These are phyloP conservation scores for Kwoniella shivajii DNA, from an alignment of 1,284 basidiomycete species.

Conservation along the genomic window DNA sequence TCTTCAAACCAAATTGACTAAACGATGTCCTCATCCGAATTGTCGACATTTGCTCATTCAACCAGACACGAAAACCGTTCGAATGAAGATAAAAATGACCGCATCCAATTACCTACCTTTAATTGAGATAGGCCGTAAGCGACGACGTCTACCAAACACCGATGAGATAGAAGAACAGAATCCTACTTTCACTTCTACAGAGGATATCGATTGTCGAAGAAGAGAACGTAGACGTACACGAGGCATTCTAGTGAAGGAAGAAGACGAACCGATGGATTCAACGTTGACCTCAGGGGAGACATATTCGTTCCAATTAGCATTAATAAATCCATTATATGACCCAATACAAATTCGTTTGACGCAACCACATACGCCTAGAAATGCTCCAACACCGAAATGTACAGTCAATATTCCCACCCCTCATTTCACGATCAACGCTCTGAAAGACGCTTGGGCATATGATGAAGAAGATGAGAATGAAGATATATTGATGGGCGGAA, in stretches of 20 bases:
- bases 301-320: conserved; percentile 82
- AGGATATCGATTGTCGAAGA: conserved; percentile 27
- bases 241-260: conserved; percentile 23
- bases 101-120: conserved; percentile 91
- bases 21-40: conserved; percentile 75
- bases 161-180: conserved; percentile 12
- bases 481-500: conserved; percentile 60
- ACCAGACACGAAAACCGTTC: conserved; percentile 92
- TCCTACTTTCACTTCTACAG: neutral
- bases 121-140: conserved; percentile 65
- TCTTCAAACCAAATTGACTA: conserved; percentile 87
- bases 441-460: conserved; percentile 93
- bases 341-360: conserved; percentile 83
- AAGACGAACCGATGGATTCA: conserved; percentile 38
- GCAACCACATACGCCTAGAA: conserved; percentile 56
- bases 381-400: conserved; percentile 23
- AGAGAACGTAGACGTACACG: conserved; percentile 28
- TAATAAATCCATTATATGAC: conserved; percentile 92
- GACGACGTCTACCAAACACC: conserved; percentile 24
- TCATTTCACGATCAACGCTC: conserved; percentile 78
- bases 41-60: conserved; percentile 97
- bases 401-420: conserved; percentile 68
- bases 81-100: conserved; percentile 96
- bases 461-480: conserved; percentile 80
- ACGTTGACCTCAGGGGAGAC: conserved; percentile 36